Conservation (phyloP, 1,284 basidiomycete genomes). For the Austroboletus olivaceoglutinosus region DNA sequence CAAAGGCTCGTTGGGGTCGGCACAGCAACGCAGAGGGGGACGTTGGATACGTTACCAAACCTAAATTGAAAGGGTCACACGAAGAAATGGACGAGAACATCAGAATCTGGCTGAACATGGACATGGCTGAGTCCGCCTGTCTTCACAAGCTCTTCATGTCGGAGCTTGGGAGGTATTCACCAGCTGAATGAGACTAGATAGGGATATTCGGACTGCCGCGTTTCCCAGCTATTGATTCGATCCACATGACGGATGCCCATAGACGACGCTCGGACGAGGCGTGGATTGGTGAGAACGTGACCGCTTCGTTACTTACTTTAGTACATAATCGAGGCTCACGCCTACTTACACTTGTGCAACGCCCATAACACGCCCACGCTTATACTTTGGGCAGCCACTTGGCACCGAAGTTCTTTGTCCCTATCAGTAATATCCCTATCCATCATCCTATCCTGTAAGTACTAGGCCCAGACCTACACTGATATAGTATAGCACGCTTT, state of each 20-base stretch:
- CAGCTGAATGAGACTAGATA: neutral
- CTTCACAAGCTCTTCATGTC: slow-evolving; percentile 16
- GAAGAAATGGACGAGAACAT: slow-evolving; percentile 7
- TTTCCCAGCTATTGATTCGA: neutral
- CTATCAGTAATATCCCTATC: too few relatives aligned
- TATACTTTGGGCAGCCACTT: too few relatives aligned
- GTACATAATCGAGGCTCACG: too few relatives aligned
- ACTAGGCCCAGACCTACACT: too few relatives aligned
- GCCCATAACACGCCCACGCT: too few relatives aligned
- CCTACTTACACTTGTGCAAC: too few relatives aligned
- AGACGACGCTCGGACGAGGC: neutral
- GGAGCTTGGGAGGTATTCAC: slow-evolving; percentile 14
- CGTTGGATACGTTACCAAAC: slow-evolving; percentile 20
- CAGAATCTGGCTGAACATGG: slow-evolving; percentile 15
- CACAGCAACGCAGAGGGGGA: slow-evolving; percentile 15
- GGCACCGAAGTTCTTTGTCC: too few relatives aligned
- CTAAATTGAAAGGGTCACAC: neutral
- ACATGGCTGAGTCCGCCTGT: slow-evolving; percentile 5
- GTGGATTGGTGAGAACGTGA: neutral
- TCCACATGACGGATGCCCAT: neutral
- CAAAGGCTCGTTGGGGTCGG: slow-evolving; percentile 6
- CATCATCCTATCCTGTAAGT: too few relatives aligned
- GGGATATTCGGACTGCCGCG: neutral
- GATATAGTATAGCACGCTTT: too few relatives aligned
- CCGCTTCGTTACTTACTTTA: neutral